These are phyloP conservation scores for Neurospora intermedia DNA, from an alignment of 495 filamentous ascomycete genomes.

Conservation along the genomic window DNA sequence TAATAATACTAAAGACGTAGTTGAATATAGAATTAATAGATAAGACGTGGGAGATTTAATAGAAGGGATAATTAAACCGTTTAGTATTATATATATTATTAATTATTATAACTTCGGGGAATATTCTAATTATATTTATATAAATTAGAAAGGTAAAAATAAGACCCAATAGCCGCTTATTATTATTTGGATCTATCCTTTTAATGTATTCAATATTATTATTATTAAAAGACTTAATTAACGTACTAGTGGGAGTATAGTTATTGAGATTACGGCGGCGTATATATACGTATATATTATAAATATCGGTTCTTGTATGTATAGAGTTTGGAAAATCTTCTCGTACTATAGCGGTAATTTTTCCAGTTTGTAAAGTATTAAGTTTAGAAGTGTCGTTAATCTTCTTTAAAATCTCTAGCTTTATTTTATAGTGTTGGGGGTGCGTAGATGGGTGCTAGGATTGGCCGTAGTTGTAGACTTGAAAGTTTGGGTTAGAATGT, in stretches of 20 bases:
- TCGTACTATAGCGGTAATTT: background rate
- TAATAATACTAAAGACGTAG: background rate
- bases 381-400: too few relatives aligned
- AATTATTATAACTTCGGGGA: background rate
- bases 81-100: background rate
- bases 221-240: background rate
- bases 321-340: background rate
- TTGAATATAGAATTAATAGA: background rate
- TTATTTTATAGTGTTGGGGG: background rate
- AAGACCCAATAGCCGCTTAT: background rate
- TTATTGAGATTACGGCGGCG: background rate
- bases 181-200: background rate
- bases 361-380: background rate
- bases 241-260: background rate
- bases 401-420: background rate
- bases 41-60: background rate
- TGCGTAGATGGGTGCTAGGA: background rate
- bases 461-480: background rate
- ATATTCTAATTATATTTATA: background rate
- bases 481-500: background rate
- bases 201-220: background rate
- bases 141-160: background rate
- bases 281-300: background rate
- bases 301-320: background rate
- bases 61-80: background rate